These are phyloP conservation scores for Ascochyta clinopodiicola DNA, from an alignment of 2,329 filamentous ascomycete genomes.

Conservation along the genomic window DNA sequence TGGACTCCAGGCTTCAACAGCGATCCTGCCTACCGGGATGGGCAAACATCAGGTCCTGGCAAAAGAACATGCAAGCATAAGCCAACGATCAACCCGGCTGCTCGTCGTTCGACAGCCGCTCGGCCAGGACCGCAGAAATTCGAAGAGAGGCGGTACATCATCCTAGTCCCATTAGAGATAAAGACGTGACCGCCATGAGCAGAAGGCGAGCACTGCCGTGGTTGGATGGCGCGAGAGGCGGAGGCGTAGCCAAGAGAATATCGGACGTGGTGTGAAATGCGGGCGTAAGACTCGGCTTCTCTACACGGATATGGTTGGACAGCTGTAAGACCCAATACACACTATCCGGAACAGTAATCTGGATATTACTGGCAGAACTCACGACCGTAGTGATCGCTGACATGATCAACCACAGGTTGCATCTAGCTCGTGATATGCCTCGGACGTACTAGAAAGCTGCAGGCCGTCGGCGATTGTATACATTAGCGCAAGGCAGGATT, in stretches of 20 bases:
- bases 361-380: slow-evolving; percentile 25
- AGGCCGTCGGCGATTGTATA: slow-evolving; percentile 20
- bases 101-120: slow-evolving; percentile 21
- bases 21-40: slow-evolving; percentile 35
- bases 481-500: slow-evolving; percentile 20
- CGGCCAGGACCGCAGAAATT: slow-evolving; percentile 23
- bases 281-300: slow-evolving; percentile 32
- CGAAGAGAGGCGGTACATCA: slow-evolving; percentile 21
- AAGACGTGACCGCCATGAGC: slow-evolving; percentile 26
- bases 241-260: slow-evolving; percentile 23
- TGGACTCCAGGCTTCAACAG: slow-evolving; percentile 33
- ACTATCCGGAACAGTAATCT: slow-evolving; percentile 26
- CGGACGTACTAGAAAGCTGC: slow-evolving; percentile 25
- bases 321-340: slow-evolving; percentile 20
- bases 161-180: slow-evolving; percentile 28
- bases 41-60: slow-evolving; percentile 30
- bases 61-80: slow-evolving; percentile 34
- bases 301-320: slow-evolving; percentile 25
- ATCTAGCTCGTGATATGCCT: slow-evolving; percentile 34
- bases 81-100: slow-evolving; percentile 19
- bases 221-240: slow-evolving; percentile 30
- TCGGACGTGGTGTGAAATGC: slow-evolving; percentile 27
- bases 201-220: slow-evolving; percentile 27
- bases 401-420: slow-evolving; percentile 28
- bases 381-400: slow-evolving; percentile 34